Evolutionary conservation across 441 rosid genomes (phyloP), one percentile per base, ranked within the genome.

Genomic region (Corymbia calophylla): DNA sequence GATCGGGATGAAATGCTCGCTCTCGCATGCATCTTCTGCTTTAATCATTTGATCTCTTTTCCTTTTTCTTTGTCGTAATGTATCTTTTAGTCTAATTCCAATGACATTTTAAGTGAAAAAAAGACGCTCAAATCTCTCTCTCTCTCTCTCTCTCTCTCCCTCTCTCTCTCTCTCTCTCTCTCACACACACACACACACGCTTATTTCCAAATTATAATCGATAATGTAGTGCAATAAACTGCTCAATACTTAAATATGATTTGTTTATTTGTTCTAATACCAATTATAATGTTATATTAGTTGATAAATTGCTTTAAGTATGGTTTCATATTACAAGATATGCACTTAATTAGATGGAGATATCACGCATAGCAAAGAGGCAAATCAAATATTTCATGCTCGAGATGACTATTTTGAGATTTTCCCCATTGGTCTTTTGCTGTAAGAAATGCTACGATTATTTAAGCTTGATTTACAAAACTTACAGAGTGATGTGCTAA

Each of bases 1-100:
- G 91, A 91, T 64, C 87, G 87, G 32, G 70, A 84, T 90, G 87
- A 31, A 66, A 39, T 91, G 44, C 60, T 35, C 17, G 1, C 84
- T 53, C 87, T 60, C 87, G 93, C 95, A 81, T 93, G 93, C 93
- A 88, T 23, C 84, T 77, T 44, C 51, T 23, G 84, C 84, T 77
- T 77, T 77, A 77, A 44, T 77, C 84, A 77, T 77, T 44, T 77
- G n/a, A 12, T 44, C 27, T 6, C 84, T 77, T 77, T 77, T 77
- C n/a, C 84, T 77, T 64, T 64, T 64, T 64, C 25, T 73, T 62
- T 77, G 51, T 77, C 84, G 84, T 23, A 44, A 44, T 44, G 51
- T 77, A 77, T 44, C 84, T 77, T 44, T 39, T 44, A 44, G 51
- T 77, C 84, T 77, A 23, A 77, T 25, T 44, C 17, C n/a, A 44